Conservation (phyloP, 192 early-diverging fungal species). For the Ambispora gerdemannii region DNA sequence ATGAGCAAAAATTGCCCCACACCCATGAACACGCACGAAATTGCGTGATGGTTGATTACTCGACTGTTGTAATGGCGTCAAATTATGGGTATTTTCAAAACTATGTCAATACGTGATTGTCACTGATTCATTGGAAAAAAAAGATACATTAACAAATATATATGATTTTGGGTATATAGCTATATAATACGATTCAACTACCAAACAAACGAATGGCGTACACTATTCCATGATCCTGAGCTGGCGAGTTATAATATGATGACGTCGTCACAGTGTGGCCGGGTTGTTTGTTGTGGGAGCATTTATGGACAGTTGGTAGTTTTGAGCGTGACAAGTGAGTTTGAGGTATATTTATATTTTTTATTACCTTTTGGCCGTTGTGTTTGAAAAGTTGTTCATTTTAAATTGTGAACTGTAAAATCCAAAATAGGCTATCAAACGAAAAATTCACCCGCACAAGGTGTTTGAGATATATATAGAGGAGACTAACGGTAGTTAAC, state of each 20-base stretch:
- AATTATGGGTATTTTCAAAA: conserved; percentile 49
- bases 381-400: not conserved
- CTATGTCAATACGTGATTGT: no score
- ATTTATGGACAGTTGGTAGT: conserved; percentile 53
- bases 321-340: conserved; percentile 43
- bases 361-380: not conserved
- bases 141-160: no score
- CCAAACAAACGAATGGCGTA: conserved; percentile 30
- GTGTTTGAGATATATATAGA: conserved; percentile 42
- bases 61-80: conserved; percentile 38
- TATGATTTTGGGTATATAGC: conserved; percentile 37
- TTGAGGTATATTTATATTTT: conserved; percentile 32
- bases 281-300: conserved; percentile 51
- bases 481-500: conserved; percentile 26
- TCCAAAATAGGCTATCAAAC: conserved; percentile 34
- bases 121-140: no score
- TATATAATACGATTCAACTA: conserved; percentile 43
- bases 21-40: conserved; percentile 46
- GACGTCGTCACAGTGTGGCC: conserved; percentile 49
- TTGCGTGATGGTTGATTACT: conserved; percentile 41
- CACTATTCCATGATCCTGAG: conserved; percentile 38
- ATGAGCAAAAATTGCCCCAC: not conserved
- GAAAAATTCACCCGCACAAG: conserved; percentile 42
- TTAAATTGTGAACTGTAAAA: not conserved
- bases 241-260: conserved; percentile 55